phyloP scores from a whole-genome alignment of 2,329 filamentous ascomycete genomes.

The Stemphylium beticola region DNA sequence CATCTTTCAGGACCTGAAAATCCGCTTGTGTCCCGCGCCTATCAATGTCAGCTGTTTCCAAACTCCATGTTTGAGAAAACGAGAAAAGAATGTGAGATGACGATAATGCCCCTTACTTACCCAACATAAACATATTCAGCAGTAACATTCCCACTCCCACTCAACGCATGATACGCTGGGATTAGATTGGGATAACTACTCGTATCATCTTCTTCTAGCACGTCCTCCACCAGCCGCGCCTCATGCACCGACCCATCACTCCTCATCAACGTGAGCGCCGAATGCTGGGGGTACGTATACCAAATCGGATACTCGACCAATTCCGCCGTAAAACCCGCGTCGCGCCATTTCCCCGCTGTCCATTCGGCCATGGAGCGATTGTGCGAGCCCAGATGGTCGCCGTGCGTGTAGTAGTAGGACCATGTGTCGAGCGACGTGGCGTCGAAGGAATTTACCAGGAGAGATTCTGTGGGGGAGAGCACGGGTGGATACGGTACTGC shows the following conservation, averaged over 20 bases:
- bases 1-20: constrained; percentile 49
- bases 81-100: too few species aligned
- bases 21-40: constrained; percentile 51
- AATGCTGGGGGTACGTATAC: constrained; percentile 45
- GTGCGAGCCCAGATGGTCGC: constrained; percentile 40
- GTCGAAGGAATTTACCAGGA: constrained; percentile 50
- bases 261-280: constrained; percentile 39
- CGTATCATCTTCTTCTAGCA: constrained; percentile 41
- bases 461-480: constrained; percentile 44
- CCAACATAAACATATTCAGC: constrained; percentile 57
- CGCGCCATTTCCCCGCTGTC: constrained; percentile 40
- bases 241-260: constrained; percentile 34
- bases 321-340: constrained; percentile 27
- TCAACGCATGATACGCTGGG: constrained; percentile 57
- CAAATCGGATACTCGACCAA: constrained; percentile 49
- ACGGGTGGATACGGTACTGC: constrained; percentile 40
- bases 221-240: constrained; percentile 41
- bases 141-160: constrained; percentile 52
- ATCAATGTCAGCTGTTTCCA: constrained; percentile 11
- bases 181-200: constrained; percentile 45
- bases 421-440: constrained; percentile 46
- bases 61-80: too few species aligned
- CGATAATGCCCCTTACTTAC: too few species aligned
- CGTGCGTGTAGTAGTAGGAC: constrained; percentile 49
- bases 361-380: constrained; percentile 48